These are phyloP conservation scores for Suhomyces wounanorum DNA, from an alignment of 1,139 yeast genomes.

Conservation along the genomic window DNA sequence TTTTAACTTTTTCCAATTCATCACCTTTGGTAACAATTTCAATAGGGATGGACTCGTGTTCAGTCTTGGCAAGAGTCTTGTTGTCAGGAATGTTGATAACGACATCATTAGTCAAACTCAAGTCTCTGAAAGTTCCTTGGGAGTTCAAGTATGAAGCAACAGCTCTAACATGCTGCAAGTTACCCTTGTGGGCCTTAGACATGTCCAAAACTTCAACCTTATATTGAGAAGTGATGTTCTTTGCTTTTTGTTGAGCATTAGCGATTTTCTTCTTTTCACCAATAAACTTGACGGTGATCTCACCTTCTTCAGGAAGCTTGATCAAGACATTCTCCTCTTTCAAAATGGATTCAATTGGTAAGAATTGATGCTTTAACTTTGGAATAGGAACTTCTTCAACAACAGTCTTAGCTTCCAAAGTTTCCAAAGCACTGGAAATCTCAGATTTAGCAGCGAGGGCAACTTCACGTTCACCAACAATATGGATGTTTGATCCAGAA, in stretches of 20 bases:
- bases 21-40: conserved; percentile 40
- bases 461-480: conserved; percentile 67
- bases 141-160: conserved; percentile 66
- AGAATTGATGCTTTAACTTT: conserved; percentile 44
- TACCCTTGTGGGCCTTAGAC: conserved; percentile 85
- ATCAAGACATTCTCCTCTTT: conserved; percentile 62
- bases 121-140: conserved; percentile 48
- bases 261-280: conserved; percentile 61
- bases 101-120: conserved; percentile 51
- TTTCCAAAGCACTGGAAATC: conserved; percentile 49
- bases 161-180: conserved; percentile 70
- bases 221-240: conserved; percentile 51
- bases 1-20: conserved; percentile 37
- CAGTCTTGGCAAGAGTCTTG: conserved; percentile 22
- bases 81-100: conserved; percentile 55
- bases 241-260: conserved; percentile 61
- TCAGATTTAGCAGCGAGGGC: conserved; percentile 53
- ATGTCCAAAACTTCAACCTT: conserved; percentile 73
- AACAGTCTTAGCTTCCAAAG: conserved; percentile 41
- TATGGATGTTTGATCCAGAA: conserved; percentile 32
- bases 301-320: conserved; percentile 52
- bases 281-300: conserved; percentile 57
- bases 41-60: conserved; percentile 37
- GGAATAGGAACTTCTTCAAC: conserved; percentile 48
- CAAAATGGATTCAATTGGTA: conserved; percentile 49